Conservation (phyloP, 192 early-diverging fungal genomes). For the Phycomyces nitens region DNA sequence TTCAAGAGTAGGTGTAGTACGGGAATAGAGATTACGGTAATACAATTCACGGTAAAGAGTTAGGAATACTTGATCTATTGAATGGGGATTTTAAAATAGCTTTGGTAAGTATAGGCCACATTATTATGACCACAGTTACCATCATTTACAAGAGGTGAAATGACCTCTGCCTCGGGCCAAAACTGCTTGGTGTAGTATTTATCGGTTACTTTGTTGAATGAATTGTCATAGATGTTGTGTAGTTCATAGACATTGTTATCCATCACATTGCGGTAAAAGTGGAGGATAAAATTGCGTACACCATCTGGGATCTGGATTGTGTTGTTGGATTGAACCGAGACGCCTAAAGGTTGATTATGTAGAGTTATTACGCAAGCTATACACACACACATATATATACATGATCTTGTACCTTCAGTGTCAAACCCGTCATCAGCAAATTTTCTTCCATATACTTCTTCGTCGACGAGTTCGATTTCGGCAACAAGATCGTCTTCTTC, state of each 20-base stretch:
- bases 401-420: conserved; percentile 15
- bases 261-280: conserved; percentile 76
- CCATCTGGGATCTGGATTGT: conserved; percentile 74
- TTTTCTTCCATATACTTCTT: conserved; percentile 29
- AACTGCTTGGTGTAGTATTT: conserved; percentile 84
- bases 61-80: conserved; percentile 85
- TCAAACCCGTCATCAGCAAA: conserved; percentile 49
- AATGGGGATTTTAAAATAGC: too few species aligned
- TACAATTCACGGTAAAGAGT: conserved; percentile 95
- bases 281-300: conserved; percentile 79
- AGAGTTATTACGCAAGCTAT: too few species aligned
- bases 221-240: conserved; percentile 81
- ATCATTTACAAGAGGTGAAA: conserved; percentile 79
- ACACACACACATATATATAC: too few species aligned
- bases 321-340: conserved; percentile 24
- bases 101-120: too few species aligned
- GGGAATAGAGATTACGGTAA: conserved; percentile 95
- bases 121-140: conserved; percentile 49
- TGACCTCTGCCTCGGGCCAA: conserved; percentile 86
- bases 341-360: background rate
- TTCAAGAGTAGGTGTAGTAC: conserved; percentile 83
- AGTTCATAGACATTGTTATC: conserved; percentile 85
- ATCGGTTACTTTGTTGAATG: conserved; percentile 89
- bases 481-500: conserved; percentile 56
- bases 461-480: conserved; percentile 58